Evolutionary conservation across 2,329 filamentous ascomycete species (phyloP).

Genomic region (Nigrospora osmanthi): DNA sequence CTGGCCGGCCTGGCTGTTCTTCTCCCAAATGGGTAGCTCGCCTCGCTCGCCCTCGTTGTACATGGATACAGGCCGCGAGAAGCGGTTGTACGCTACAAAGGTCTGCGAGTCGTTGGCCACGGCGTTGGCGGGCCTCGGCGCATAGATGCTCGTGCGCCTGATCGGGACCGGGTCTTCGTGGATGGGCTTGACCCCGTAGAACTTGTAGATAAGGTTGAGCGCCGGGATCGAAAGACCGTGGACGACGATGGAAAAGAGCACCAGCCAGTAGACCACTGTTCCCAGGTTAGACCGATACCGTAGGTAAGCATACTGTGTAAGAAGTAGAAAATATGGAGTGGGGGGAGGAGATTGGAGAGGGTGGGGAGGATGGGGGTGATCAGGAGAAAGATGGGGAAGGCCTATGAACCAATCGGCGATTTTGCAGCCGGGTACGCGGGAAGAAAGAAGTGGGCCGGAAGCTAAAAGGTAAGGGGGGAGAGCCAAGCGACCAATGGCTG

Average conservation of each 20-base stretch:
- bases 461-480: too few species aligned
- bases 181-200: constrained; percentile 28
- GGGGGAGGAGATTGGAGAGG: too few species aligned
- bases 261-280: constrained; percentile 4
- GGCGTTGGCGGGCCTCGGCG: constrained; percentile 29
- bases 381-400: too few species aligned
- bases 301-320: too few species aligned
- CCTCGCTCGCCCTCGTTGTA: neutral
- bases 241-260: constrained; percentile 28
- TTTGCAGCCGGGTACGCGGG: too few species aligned
- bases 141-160: constrained; percentile 24
- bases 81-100: constrained; percentile 40
- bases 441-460: too few species aligned
- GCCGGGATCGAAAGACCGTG: constrained; percentile 37
- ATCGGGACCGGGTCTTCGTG: constrained; percentile 30
- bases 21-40: neutral
- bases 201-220: constrained; percentile 27
- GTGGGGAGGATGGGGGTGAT: too few species aligned
- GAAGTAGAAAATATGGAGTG: neutral
- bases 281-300: neutral
- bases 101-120: constrained; percentile 24
- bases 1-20: neutral
- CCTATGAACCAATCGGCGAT: too few species aligned
- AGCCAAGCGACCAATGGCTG: too few species aligned
- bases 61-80: constrained; percentile 27